Conservation (phyloP, 176 grass and related monocot species). For the Aechmea fasciata region DNA sequence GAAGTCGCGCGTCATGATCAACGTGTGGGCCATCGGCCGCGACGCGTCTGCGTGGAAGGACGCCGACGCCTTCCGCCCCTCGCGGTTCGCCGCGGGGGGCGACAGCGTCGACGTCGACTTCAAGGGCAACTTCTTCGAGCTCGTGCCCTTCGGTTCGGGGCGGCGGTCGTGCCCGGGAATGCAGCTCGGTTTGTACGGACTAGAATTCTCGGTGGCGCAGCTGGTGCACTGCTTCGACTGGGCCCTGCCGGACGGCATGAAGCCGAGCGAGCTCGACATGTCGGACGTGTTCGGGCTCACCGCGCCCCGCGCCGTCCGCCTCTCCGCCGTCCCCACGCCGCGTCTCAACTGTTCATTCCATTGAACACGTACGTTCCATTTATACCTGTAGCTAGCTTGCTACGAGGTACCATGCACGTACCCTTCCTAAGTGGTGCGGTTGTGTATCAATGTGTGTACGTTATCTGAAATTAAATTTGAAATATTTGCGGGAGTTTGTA, state of each 20-base stretch:
- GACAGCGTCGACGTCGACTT: constrained; percentile 51
- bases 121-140: constrained; percentile 84
- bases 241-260: constrained; percentile 60
- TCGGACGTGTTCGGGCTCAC: constrained; percentile 78
- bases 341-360: constrained; percentile 40
- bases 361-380: neutral
- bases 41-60: constrained; percentile 58
- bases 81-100: constrained; percentile 32
- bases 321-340: constrained; percentile 52
- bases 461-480: neutral
- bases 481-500: constrained; percentile 1
- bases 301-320: constrained; percentile 54
- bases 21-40: constrained; percentile 76
- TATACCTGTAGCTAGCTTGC: neutral
- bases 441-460: neutral
- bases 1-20: constrained; percentile 72
- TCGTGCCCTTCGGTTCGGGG: constrained; percentile 79
- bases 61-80: constrained; percentile 47
- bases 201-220: constrained; percentile 62
- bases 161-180: constrained; percentile 67
- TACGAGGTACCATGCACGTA: neutral
- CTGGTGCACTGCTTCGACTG: constrained; percentile 69
- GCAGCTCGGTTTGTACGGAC: constrained; percentile 49
- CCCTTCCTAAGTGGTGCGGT: constrained; percentile 2
- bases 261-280: constrained; percentile 85